Conservation (phyloP, 2,329 filamentous ascomycete species). For the Diaporthe eres region DNA sequence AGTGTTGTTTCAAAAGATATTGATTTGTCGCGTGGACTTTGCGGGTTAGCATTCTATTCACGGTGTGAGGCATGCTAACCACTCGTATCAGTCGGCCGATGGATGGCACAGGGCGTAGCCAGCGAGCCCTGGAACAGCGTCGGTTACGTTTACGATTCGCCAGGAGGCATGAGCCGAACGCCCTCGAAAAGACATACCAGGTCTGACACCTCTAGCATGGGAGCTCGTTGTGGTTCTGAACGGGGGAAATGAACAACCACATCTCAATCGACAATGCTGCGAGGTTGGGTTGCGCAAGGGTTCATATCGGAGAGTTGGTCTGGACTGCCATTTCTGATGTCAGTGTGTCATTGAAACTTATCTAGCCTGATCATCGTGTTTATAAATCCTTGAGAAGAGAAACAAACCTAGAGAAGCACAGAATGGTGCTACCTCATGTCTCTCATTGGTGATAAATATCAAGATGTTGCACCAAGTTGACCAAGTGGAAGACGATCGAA, state of each 20-base stretch:
- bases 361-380: too few species aligned
- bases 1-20: neutral
- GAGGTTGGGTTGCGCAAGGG: neutral
- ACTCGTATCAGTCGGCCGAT: neutral
- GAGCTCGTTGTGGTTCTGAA: neutral
- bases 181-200: neutral
- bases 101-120: neutral
- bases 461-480: too few species aligned
- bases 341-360: too few species aligned
- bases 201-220: neutral
- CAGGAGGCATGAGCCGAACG: neutral
- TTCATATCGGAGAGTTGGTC: neutral
- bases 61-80: neutral
- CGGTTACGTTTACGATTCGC: neutral
- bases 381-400: too few species aligned
- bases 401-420: too few species aligned
- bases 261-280: neutral
- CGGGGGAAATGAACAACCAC: neutral
- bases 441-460: too few species aligned
- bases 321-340: neutral
- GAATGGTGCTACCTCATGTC: too few species aligned
- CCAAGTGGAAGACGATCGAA: too few species aligned
- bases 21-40: neutral
- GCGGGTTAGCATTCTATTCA: neutral
- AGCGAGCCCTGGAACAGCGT: neutral